Percentiles rank a stretch among this genome's conserved stretches.
Conservation (phyloP, 495 filamentous ascomycete species). For the Trichoderma orchidacearum region DNA sequence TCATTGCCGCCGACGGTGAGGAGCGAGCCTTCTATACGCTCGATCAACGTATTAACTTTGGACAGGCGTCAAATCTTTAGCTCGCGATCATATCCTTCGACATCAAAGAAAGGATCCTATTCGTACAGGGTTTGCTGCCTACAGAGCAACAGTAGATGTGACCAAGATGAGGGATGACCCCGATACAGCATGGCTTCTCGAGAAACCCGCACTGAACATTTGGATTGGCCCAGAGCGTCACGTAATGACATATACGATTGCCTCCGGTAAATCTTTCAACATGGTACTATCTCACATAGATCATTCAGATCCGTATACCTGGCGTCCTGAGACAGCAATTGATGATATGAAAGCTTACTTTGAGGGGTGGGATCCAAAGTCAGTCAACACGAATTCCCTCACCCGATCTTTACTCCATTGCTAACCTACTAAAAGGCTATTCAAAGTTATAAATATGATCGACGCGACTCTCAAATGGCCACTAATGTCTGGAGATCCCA, state of each 20-base stretch:
- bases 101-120: neutral
- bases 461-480: slow-evolving; percentile 18
- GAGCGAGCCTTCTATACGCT: too few relatives aligned
- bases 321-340: slow-evolving; percentile 22
- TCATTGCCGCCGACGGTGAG: slow-evolving; percentile 41
- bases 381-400: neutral
- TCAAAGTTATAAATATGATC: slow-evolving; percentile 9
- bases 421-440: slow-evolving; percentile 7
- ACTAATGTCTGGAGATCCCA: slow-evolving; percentile 10
- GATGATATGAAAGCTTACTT: slow-evolving; percentile 32
- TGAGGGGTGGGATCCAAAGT: slow-evolving; percentile 28
- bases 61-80: neutral
- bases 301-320: slow-evolving; percentile 29
- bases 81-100: neutral
- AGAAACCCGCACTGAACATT: slow-evolving; percentile 41
- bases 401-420: slow-evolving; percentile 4
- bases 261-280: slow-evolving; percentile 35
- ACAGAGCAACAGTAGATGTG: slow-evolving; percentile 33
- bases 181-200: slow-evolving; percentile 26
- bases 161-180: slow-evolving; percentile 30
- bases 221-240: slow-evolving; percentile 50
- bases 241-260: slow-evolving; percentile 38
- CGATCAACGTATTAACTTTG: slow-evolving; percentile 19
- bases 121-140: slow-evolving; percentile 16
- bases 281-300: slow-evolving; percentile 25